Base-by-base conservation (phyloP, 768 basidiomycete genomes). In the Tubosaeta sp. region DNA sequence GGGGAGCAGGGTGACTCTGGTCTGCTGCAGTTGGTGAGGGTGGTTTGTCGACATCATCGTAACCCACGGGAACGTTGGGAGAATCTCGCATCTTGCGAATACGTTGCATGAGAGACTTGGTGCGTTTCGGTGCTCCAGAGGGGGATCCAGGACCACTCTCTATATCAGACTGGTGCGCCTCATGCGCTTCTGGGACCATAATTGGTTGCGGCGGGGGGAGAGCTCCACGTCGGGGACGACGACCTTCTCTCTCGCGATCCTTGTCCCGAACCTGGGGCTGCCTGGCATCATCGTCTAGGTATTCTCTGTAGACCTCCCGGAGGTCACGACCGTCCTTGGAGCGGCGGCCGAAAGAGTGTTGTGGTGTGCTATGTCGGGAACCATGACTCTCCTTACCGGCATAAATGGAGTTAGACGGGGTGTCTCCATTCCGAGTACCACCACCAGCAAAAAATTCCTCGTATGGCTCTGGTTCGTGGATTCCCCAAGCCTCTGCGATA, bases 401-500 rank as follows among this genome's bases (percentile, higher is more conserved):
- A 70, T 84, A 83, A 59, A 86, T 85, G 35, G 86, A 86, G 61
- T 78, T 82, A 33, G 84, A 71, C 12, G 83, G 80, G 6, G 85
- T 83, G n/a, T 69, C 67, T 45, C 83, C 83, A 26, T 76, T 70
- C 56, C 62, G 77, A 48, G 56, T 68, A 52, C 86, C 86, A 41
- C 88, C 86, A 17, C 88, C 91, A 22, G 89, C 90, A 56, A 82
- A 88, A 65, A 93, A 94, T 60, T 94, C 91, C 61, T 94, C 91
- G 61, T 80, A 93, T 7, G 91, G 91, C 64, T 94, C 91, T 5
- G 91, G 91, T 62, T 93, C 91, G 60, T 91, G 88, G 46, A 90
- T 91, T 34, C 91, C 91, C 91, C 91, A 93, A 1, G 91, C 91
- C 69, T 93, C 91, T 43, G 91, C 91, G 53, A 94, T 84, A 34